These are phyloP conservation scores for Backusella australiensis DNA, from an alignment of 192 early-diverging fungal genomes.

Conservation along the genomic window DNA sequence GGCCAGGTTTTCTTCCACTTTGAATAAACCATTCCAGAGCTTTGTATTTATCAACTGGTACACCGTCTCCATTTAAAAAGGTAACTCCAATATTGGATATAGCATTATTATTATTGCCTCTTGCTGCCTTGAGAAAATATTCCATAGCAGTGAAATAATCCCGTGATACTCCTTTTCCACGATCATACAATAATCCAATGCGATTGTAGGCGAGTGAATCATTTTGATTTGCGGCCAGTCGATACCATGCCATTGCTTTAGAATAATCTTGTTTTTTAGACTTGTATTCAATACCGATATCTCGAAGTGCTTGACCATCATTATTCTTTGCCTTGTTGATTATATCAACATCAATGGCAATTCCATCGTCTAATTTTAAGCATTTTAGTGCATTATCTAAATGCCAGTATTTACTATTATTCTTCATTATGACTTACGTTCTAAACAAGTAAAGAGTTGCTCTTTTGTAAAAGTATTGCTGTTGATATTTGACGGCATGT, in stretches of 20 bases:
- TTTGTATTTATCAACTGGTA: neutral
- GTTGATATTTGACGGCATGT: no score
- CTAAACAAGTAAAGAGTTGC: no score
- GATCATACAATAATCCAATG: neutral
- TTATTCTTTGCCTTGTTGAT: no score
- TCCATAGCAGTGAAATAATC: neutral
- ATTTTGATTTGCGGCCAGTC: neutral
- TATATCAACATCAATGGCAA: no score
- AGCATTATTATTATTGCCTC: neutral
- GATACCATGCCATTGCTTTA: neutral
- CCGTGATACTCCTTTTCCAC: neutral
- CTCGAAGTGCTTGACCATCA: no score
- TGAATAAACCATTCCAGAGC: neutral
- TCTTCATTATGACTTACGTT: no score
- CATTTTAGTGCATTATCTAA: no score
- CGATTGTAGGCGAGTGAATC: rapidly evolving
- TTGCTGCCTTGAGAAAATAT: neutral
- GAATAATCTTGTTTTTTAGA: neutral
- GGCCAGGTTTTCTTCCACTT: no score
- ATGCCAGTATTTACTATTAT: no score
- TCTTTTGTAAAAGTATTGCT: no score
- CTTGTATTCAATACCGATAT: no score
- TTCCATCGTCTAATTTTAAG: no score
- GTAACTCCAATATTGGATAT: neutral
- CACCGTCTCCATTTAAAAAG: neutral